Evolutionary conservation across 2,329 filamentous ascomycete species (phyloP).

Genomic region (Aspergillus texensis): DNA sequence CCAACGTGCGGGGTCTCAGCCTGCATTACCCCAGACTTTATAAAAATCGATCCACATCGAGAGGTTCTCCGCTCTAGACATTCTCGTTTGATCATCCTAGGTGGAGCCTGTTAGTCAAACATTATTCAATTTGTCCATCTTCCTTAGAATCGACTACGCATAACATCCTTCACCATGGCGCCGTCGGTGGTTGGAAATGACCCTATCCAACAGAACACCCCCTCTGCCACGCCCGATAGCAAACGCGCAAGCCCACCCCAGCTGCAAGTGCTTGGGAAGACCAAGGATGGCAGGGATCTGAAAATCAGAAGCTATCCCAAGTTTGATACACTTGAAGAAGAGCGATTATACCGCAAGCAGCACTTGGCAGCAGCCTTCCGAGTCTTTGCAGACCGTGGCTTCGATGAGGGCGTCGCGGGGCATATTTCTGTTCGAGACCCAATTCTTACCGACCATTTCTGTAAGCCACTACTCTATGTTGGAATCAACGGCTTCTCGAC

Average conservation of each 20-base stretch:
- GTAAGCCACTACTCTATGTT: slow-evolving; percentile 38
- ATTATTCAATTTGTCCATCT: neutral
- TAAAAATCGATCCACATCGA: neutral
- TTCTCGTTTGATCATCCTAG: neutral
- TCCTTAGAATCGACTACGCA: neutral
- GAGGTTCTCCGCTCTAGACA: neutral
- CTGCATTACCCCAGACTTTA: neutral
- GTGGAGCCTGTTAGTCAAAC: neutral
- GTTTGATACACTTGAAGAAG: neutral
- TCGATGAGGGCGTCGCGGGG: slow-evolving; percentile 32
- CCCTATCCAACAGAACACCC: neutral
- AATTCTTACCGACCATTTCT: slow-evolving; percentile 34
- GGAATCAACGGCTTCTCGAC: neutral
- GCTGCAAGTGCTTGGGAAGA: neutral
- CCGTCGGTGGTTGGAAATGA: neutral
- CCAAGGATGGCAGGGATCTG: neutral
- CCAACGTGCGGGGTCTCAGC: neutral
- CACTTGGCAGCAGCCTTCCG: slow-evolving; percentile 49
- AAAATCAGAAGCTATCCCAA: neutral
- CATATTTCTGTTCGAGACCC: slow-evolving; percentile 49
- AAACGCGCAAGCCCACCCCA: neutral
- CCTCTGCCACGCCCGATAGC: no score
- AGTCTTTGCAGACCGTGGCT: slow-evolving; percentile 21
- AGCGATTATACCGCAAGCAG: slow-evolving; percentile 18
- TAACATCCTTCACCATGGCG: neutral